Percentiles rank a stretch among this genome's conserved stretches.
These are phyloP conservation scores for Magnusiomyces tetraspermus DNA, from an alignment of 1,139 yeast species.

Conservation along the genomic window DNA sequence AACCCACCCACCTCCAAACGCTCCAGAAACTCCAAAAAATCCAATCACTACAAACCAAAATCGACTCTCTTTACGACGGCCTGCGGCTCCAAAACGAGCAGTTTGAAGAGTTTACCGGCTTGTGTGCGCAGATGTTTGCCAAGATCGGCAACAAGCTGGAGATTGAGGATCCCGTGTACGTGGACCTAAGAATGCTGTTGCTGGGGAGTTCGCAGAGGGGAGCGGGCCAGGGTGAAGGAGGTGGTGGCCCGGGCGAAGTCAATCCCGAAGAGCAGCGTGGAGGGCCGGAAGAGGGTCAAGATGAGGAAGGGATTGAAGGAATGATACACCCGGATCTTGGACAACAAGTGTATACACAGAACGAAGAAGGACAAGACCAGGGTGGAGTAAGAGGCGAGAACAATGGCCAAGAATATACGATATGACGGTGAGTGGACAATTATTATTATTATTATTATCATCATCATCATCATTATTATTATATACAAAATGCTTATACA, in stretches of 20 bases:
- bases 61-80: not conserved
- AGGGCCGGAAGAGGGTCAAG: not conserved
- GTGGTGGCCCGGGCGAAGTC: not conserved
- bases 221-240: not conserved
- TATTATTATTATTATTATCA: too few relatives aligned
- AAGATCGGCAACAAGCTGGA: not conserved
- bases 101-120: constrained; percentile 1
- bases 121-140: constrained; percentile 1
- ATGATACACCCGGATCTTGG: too few relatives aligned
- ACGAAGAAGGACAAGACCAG: too few relatives aligned
- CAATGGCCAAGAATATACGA: too few relatives aligned
- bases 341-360: too few relatives aligned
- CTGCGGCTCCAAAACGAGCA: not conserved
- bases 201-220: not conserved
- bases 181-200: not conserved
- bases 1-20: too few relatives aligned
- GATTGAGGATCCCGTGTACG: not conserved
- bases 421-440: too few relatives aligned
- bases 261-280: not conserved
- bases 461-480: too few relatives aligned
- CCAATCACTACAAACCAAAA: not conserved
- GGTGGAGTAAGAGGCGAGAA: too few relatives aligned
- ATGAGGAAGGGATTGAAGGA: not conserved
- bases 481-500: too few relatives aligned
- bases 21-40: not conserved